A percentile compares a stretch with the other conserved stretches of the same genome.
phyloP scores from a whole-genome alignment of 345 rosid species.

The Eutrema heterophyllum region DNA sequence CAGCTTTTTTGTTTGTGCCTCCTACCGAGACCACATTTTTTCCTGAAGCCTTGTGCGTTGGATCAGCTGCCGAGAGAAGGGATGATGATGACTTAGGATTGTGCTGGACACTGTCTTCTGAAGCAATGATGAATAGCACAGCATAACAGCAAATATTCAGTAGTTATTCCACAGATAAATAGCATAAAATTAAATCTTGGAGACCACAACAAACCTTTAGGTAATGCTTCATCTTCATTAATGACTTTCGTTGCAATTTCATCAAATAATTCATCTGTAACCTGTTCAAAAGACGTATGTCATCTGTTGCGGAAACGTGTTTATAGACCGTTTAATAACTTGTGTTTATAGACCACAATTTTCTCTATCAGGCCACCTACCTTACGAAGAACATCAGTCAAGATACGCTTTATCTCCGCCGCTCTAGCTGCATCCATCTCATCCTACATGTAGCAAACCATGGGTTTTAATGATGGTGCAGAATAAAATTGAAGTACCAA shows the following conservation, averaged over 20 bases:
- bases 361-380: slow-evolving; percentile 34
- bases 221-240: slow-evolving; percentile 54
- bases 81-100: slow-evolving; percentile 37
- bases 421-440: slow-evolving; percentile 66
- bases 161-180: neutral
- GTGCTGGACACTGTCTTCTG: slow-evolving; percentile 43
- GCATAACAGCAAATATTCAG: slow-evolving; percentile 4
- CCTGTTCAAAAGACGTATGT: slow-evolving; percentile 48
- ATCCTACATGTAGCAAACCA: slow-evolving; percentile 53
- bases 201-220: slow-evolving; percentile 46
- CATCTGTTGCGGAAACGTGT: neutral
- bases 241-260: slow-evolving; percentile 95
- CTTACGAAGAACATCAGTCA: slow-evolving; percentile 95
- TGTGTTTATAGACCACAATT: neutral
- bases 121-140: slow-evolving; percentile 23
- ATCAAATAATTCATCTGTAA: slow-evolving; percentile 89
- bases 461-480: neutral
- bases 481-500: slow-evolving; percentile 6
- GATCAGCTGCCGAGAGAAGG: slow-evolving; percentile 30
- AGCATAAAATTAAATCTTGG: neutral
- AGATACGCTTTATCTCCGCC: slow-evolving; percentile 76
- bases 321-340: neutral
- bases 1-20: slow-evolving; percentile 44
- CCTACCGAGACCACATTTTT: slow-evolving; percentile 44
- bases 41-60: slow-evolving; percentile 49